Conservation (phyloP, 2,329 filamentous ascomycete species). For the Aotearoamyces nothofagi region DNA sequence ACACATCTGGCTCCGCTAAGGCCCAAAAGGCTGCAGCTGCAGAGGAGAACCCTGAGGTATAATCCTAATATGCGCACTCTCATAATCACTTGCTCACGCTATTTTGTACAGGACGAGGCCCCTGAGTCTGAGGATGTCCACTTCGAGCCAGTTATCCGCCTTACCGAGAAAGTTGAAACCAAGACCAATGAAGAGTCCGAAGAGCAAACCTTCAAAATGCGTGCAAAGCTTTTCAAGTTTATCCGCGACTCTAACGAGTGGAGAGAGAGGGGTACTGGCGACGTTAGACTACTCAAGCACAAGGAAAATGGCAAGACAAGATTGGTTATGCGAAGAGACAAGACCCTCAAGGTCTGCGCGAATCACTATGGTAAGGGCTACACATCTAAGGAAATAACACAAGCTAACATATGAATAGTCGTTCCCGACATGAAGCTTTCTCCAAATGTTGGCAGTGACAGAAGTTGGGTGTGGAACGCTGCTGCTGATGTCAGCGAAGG, state of each 20-base stretch:
- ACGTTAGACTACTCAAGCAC: conserved; percentile 94
- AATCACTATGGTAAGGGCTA: conserved; percentile 86
- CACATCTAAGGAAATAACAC: background rate
- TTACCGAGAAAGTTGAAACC: conserved; percentile 92
- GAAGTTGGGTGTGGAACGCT: conserved; percentile 98
- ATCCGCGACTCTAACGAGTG: conserved; percentile 84
- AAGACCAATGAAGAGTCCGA: conserved; percentile 98
- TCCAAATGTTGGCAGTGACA: conserved; percentile 93
- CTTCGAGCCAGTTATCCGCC: conserved; percentile 90
- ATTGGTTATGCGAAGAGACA: conserved; percentile 96
- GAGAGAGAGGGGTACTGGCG: conserved; percentile 98
- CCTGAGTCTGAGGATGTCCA: conserved; percentile 87
- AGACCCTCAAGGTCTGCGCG: conserved; percentile 99
- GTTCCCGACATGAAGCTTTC: conserved; percentile 98
- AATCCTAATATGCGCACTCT: conserved; percentile 2
- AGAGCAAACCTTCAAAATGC: conserved; percentile 98
- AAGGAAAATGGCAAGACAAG: conserved; percentile 97
- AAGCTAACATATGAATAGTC: conserved; percentile 38
- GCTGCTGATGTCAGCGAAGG: conserved; percentile 96
- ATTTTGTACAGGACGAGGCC: conserved; percentile 43
- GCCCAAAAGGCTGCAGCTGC: conserved; percentile 43
- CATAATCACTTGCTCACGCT: background rate
- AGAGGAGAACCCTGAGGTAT: conserved; percentile 21
- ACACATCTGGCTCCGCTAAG: conserved; percentile 81
- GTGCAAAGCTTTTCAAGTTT: conserved; percentile 98